Percentiles rank a stretch among this genome's conserved stretches.
phyloP scores from a whole-genome alignment of 2,329 filamentous ascomycete genomes.

The Fusarium sp. region DNA sequence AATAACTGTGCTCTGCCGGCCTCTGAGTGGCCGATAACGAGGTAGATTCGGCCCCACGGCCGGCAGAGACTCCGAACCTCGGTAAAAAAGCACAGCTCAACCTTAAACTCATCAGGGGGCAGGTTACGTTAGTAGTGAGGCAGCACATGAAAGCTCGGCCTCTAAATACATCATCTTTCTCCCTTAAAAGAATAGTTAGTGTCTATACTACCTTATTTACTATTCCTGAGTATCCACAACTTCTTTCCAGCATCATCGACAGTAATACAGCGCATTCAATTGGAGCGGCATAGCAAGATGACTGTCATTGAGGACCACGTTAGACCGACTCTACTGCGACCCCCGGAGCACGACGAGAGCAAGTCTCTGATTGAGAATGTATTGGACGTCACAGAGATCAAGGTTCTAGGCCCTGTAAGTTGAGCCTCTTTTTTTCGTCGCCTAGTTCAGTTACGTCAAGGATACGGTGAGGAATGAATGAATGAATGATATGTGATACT shows the following conservation, averaged over 20 bases:
- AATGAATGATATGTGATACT: not conserved
- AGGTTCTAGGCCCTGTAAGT: constrained; percentile 77
- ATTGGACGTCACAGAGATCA: constrained; percentile 83
- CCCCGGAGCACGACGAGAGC: constrained; percentile 75
- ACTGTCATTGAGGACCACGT: constrained; percentile 38
- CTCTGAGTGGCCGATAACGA: constrained; percentile 19
- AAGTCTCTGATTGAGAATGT: constrained; percentile 89
- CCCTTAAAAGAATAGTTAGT: not conserved
- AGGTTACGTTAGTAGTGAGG: constrained; percentile 15
- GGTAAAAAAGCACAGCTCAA: constrained; percentile 19
- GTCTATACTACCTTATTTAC: not conserved
- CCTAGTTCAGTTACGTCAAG: not conserved
- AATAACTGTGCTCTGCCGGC: not conserved
- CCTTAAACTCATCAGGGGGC: constrained; percentile 25
- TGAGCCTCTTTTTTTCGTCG: not conserved
- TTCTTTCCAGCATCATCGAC: not conserved
- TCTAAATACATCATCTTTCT: not conserved
- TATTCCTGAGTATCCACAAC: not conserved
- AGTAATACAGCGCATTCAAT: not conserved
- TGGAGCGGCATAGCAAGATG: constrained; percentile 11
- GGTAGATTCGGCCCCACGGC: constrained; percentile 31
- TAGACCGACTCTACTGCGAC: constrained; percentile 63
- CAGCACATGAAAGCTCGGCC: constrained; percentile 28
- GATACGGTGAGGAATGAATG: not conserved
- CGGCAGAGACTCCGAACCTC: constrained; percentile 29